A percentile compares a stretch with the other conserved stretches of the same genome.
These are phyloP conservation scores for Nitzschia sp. DNA, from an alignment of 108 stramenopile species.

Conservation along the genomic window DNA sequence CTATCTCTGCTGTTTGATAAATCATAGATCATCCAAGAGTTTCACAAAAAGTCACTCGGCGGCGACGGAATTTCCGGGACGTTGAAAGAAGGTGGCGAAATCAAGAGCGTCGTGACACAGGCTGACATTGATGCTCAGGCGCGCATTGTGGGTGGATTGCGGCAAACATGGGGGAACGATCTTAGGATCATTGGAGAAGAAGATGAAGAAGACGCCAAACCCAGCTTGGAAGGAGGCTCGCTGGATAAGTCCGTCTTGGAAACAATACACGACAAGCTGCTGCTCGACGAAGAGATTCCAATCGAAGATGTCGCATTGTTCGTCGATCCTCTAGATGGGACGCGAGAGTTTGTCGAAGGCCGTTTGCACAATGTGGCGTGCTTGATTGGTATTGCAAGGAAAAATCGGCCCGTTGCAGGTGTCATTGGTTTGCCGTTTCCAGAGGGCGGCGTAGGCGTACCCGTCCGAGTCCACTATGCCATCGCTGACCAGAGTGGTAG, in stretches of 20 bases:
- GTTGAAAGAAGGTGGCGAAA: slow-evolving; percentile 55
- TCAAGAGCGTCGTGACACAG: slow-evolving; percentile 54
- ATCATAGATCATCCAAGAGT: not conserved
- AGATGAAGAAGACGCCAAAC: slow-evolving; percentile 34
- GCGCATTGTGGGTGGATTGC: slow-evolving; percentile 35
- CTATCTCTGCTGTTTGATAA: not conserved
- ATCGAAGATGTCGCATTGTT: slow-evolving; percentile 52
- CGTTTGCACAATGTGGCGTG: slow-evolving; percentile 74
- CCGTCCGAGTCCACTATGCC: slow-evolving; percentile 50
- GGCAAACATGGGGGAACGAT: slow-evolving; percentile 39
- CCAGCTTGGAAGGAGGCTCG: slow-evolving; percentile 5
- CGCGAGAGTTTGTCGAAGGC: slow-evolving; percentile 85
- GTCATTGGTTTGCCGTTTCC: slow-evolving; percentile 78
- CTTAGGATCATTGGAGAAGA: slow-evolving; percentile 55
- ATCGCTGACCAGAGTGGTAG: slow-evolving; percentile 43
- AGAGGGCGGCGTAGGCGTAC: slow-evolving; percentile 23
- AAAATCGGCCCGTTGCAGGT: slow-evolving; percentile 63
- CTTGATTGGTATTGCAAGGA: slow-evolving; percentile 69
- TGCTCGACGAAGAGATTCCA: slow-evolving; percentile 32
- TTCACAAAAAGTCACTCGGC: not conserved
- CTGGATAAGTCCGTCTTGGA: slow-evolving; percentile 1
- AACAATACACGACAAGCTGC: not conserved
- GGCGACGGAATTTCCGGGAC: slow-evolving; percentile 11
- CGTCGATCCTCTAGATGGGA: slow-evolving; percentile 87
- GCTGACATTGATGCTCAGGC: slow-evolving; percentile 60